Evolutionary conservation across 345 rosid genomes (phyloP), one percentile per base, ranked within the genome.

Genomic region (Luvunga scandens): DNA sequence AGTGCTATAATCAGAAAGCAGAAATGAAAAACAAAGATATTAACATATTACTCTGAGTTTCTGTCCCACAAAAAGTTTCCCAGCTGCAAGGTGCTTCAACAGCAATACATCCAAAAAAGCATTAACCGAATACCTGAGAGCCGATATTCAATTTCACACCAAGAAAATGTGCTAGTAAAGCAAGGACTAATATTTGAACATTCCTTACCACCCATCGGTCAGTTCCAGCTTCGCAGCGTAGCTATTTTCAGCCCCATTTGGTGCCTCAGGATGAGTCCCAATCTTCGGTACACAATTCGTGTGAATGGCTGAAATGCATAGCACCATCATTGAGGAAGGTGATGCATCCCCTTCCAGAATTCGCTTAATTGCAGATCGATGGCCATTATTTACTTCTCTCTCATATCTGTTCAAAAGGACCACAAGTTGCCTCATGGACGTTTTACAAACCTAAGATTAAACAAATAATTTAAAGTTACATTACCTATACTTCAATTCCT

Each of bases 401-500:
- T 95, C 97, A 65, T 93, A 95, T 84, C 99, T 95, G 80, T 77
- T 75, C 53, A 81, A 81, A 73, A 61, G 71, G 55, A 81, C 53
- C 60, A 48, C 42, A 25, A 76, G 73, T 74, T 67, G n/a, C 55
- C 55, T 68, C 78, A 80, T 80, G 57, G 72, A 64, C 25, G 65
- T 80, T 74, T 57, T 61, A 77, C 65, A 31, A 66, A 68, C 22
- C 69, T 50, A 65, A 69, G 78, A 38, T 56, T 10, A 71, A 82
- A 77, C n/a, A 55, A 22, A 77, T 9, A 72, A 48, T 25, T 77
- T 25, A 66, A 78, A 48, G 70, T 63, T 48, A 24, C 57, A 59
- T 48, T 89, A 92, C 99, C 99, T 95, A 84, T 93, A 95, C 86
- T 91, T 93, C 85, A 95, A 86, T 84, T 95, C 99, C 84, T 92